phyloP scores from a whole-genome alignment of 129 eudicot genomes.

The Sambucus nigra region DNA sequence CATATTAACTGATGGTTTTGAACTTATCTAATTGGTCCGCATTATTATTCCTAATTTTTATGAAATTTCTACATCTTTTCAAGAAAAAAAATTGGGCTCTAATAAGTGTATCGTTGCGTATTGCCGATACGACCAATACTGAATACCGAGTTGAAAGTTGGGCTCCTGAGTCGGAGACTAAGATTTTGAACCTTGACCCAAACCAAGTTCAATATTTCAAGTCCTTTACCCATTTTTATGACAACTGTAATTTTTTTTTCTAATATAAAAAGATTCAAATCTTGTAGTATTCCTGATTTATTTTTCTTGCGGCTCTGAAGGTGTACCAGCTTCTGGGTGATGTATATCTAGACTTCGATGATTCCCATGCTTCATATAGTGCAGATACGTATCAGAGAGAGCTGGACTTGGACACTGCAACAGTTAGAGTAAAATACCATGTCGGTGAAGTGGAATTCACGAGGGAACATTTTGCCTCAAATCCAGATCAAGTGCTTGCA shows the following conservation, averaged over 20 bases:
- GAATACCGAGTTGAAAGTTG: too few relatives aligned
- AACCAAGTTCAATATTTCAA: too few relatives aligned
- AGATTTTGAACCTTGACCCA: too few relatives aligned
- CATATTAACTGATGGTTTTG: too few relatives aligned
- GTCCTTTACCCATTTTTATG: too few relatives aligned
- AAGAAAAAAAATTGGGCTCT: too few relatives aligned
- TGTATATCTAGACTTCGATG: constrained; percentile 54
- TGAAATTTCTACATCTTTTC: too few relatives aligned
- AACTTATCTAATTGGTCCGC: too few relatives aligned
- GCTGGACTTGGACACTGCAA: constrained; percentile 78
- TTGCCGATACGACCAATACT: too few relatives aligned
- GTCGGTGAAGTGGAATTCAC: constrained; percentile 44
- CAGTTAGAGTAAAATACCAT: constrained; percentile 50
- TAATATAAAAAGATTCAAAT: not conserved
- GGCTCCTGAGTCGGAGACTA: too few relatives aligned
- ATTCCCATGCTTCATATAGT: constrained; percentile 34
- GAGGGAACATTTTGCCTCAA: constrained; percentile 70
- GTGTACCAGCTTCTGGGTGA: constrained; percentile 91
- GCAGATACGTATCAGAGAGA: constrained; percentile 55
- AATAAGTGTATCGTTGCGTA: too few relatives aligned
- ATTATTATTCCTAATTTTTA: too few relatives aligned
- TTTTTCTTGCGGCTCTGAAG: constrained; percentile 27
- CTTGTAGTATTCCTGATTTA: not conserved
- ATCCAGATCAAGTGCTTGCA: constrained; percentile 74
- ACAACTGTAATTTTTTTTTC: not conserved